Conservation (phyloP, 108 stramenopile species). For the Skeletonema costatum region DNA sequence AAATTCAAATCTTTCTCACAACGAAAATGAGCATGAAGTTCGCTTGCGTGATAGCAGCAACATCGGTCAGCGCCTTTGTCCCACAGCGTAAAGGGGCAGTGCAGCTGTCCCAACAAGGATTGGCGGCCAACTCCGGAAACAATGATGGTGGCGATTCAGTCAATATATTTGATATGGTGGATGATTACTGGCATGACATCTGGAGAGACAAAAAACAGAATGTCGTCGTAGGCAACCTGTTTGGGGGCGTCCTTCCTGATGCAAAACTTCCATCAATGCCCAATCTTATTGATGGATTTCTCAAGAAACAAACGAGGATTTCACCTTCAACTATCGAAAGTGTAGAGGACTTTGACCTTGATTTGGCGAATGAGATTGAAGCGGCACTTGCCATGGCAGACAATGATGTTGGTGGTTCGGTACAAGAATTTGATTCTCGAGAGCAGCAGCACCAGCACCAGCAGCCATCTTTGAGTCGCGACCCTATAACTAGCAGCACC, state of each 20-base stretch:
- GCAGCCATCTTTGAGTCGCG: neutral
- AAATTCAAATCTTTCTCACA: neutral
- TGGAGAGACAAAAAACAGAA: neutral
- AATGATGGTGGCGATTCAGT: neutral
- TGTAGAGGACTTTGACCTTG: neutral
- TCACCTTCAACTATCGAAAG: neutral
- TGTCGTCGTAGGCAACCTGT: neutral
- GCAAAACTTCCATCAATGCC: neutral
- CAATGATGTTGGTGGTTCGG: neutral
- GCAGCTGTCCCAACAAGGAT: neutral
- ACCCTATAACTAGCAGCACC: neutral
- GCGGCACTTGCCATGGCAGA: constrained; percentile 1
- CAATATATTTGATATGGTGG: neutral
- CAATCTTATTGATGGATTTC: neutral
- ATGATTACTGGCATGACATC: neutral
- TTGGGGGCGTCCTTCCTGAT: neutral
- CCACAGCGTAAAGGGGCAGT: neutral
- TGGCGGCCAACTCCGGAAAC: neutral
- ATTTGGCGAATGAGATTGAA: neutral
- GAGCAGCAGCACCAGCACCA: neutral
- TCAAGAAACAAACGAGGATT: neutral
- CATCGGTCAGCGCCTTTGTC: neutral
- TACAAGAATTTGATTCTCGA: neutral
- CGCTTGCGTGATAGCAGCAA: neutral
- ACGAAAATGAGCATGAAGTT: neutral